Conservation (phyloP, 1,284 basidiomycete genomes). For the Apiotrichum gracile region DNA sequence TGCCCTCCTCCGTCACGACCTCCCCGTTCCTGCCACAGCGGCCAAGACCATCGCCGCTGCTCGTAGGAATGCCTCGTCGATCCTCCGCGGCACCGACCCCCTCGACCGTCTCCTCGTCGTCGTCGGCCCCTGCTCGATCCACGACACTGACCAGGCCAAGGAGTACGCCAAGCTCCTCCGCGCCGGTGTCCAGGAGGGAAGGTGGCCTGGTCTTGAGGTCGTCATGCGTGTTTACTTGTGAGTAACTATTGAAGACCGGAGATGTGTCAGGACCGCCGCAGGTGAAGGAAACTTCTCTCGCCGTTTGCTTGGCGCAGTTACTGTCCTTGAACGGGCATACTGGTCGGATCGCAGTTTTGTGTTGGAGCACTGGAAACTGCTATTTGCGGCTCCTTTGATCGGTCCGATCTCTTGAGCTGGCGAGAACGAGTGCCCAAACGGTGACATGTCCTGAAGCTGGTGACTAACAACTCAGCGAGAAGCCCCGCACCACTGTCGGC, state of each 20-base stretch:
- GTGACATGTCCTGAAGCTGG: background rate
- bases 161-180: constrained; percentile 80
- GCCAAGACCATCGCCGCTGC: constrained; percentile 65
- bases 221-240: constrained; percentile 93
- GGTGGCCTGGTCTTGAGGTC: constrained; percentile 69
- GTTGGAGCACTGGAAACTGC: too few species aligned
- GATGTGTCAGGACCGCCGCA: too few species aligned
- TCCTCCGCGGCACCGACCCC: constrained; percentile 70
- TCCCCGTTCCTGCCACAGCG: constrained; percentile 51
- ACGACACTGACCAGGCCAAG: constrained; percentile 78
- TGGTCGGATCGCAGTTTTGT: too few species aligned
- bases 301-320: too few species aligned
- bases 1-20: constrained; percentile 76
- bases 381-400: too few species aligned
- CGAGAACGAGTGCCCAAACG: too few species aligned
- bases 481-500: constrained; percentile 63
- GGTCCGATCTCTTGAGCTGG: too few species aligned
- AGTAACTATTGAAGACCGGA: constrained; percentile 10
- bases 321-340: too few species aligned
- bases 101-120: constrained; percentile 74
- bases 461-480: constrained; percentile 32
- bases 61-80: constrained; percentile 68
- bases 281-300: too few species aligned
- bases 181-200: constrained; percentile 57
- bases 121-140: constrained; percentile 95